These are phyloP conservation scores for Globisporangium uncinulatum DNA, from an alignment of 352 stramenopile genomes.

Conservation along the genomic window DNA sequence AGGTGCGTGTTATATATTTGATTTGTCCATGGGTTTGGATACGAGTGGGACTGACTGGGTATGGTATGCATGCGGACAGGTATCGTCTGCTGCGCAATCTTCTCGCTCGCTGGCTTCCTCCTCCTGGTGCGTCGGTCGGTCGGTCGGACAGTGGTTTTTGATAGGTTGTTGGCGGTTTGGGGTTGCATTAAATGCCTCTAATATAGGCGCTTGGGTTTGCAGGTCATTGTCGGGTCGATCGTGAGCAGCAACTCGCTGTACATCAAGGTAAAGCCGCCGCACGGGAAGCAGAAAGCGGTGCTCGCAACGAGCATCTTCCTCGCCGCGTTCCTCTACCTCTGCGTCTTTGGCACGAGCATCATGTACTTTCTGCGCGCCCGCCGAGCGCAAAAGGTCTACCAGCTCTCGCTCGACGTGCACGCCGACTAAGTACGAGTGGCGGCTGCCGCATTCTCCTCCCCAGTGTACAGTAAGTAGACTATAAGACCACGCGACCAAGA, in stretches of 20 bases:
- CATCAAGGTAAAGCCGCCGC: slow-evolving; percentile 73
- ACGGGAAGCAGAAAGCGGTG: slow-evolving; percentile 81
- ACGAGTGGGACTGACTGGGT: background rate
- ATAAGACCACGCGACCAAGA: slow-evolving; percentile 1
- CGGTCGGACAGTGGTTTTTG: background rate
- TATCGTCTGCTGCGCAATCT: slow-evolving; percentile 75
- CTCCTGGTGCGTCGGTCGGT: slow-evolving; percentile 37
- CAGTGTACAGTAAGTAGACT: slow-evolving; percentile 67
- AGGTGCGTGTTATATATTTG: slow-evolving; percentile 18
- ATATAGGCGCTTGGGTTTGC: background rate
- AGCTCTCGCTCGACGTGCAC: slow-evolving; percentile 84
- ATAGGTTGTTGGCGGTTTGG: background rate
- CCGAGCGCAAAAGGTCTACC: slow-evolving; percentile 82
- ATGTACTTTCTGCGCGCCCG: slow-evolving; percentile 81
- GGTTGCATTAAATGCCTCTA: background rate
- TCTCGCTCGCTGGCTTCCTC: slow-evolving; percentile 68
- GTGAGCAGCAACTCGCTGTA: slow-evolving; percentile 85
- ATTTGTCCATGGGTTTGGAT: background rate
- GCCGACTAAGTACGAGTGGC: slow-evolving; percentile 41
- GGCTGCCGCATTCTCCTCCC: background rate
- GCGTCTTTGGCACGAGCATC: slow-evolving; percentile 79
- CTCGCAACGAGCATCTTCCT: slow-evolving; percentile 85
- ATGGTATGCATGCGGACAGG: slow-evolving; percentile 16
- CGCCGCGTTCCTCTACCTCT: slow-evolving; percentile 79
- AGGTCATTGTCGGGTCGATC: slow-evolving; percentile 83